phyloP scores from a whole-genome alignment of 371 early-diverging fungal species.

The Mortierella sp. region DNA sequence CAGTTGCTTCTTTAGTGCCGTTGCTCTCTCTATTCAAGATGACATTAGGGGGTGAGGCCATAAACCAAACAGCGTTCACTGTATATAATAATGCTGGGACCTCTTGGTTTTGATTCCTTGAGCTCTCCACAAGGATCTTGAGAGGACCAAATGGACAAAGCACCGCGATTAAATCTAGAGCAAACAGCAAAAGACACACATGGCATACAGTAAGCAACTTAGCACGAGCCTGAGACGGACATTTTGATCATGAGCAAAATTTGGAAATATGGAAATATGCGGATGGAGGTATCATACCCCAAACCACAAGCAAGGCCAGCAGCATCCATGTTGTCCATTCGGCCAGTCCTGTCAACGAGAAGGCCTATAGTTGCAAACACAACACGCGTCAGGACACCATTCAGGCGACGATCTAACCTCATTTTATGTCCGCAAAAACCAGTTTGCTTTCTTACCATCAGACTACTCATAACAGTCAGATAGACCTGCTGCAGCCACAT shows the following conservation, averaged over 20 bases:
- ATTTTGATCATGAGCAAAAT: too few species aligned
- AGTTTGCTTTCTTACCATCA: constrained; percentile 68
- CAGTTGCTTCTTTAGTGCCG: constrained; percentile 5
- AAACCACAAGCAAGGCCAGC: constrained; percentile 80
- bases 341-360: constrained; percentile 76
- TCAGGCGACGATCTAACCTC: too few species aligned
- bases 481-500: constrained; percentile 82
- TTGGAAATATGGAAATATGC: too few species aligned
- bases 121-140: constrained; percentile 82
- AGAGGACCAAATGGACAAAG: constrained; percentile 93
- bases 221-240: too few species aligned
- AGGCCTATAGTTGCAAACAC: constrained; percentile 60
- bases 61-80: constrained; percentile 82
- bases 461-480: constrained; percentile 82
- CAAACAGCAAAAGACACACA: background rate
- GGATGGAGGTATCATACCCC: too few species aligned
- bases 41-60: constrained; percentile 69
- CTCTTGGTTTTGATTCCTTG: constrained; percentile 76
- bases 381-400: background rate
- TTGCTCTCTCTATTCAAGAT: constrained; percentile 24
- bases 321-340: constrained; percentile 89
- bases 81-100: constrained; percentile 87
- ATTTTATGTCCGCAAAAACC: background rate
- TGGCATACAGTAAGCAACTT: too few species aligned
- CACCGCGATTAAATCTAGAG: constrained; percentile 87